phyloP scores from a whole-genome alignment of 495 filamentous ascomycete species.

The Neurospora pannonica region DNA sequence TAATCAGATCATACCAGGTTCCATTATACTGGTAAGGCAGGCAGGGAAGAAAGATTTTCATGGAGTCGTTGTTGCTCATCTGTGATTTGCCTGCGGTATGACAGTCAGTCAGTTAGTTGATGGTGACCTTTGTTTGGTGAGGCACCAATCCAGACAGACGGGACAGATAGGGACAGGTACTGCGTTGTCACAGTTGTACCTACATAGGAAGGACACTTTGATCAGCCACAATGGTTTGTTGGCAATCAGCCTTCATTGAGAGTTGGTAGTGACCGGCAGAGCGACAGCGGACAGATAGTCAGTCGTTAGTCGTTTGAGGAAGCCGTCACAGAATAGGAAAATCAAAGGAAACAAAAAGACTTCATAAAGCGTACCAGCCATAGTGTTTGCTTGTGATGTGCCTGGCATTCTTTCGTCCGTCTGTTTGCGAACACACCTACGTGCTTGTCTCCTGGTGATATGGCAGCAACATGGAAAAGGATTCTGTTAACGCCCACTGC shows the following conservation, averaged over 20 bases:
- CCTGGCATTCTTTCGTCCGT: no score
- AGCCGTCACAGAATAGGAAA: background rate
- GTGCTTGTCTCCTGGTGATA: no score
- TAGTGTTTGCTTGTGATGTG: background rate
- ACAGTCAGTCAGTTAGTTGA: no score
- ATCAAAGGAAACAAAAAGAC: background rate
- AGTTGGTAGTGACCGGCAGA: background rate
- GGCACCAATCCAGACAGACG: background rate
- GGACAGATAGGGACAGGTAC: background rate
- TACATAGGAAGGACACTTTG: background rate
- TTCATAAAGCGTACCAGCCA: background rate
- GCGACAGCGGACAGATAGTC: background rate
- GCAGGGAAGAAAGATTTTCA: background rate
- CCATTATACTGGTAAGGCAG: background rate
- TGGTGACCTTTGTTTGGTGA: background rate
- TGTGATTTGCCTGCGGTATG: no score
- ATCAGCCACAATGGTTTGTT: background rate
- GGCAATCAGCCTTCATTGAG: background rate
- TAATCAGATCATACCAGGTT: background rate
- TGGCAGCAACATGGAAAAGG: no score
- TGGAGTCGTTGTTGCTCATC: background rate
- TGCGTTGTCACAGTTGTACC: background rate
- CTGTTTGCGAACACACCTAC: no score
- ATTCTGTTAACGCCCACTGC: no score
- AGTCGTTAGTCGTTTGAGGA: background rate